These are phyloP conservation scores for Phytophthora melonis DNA, from an alignment of 352 stramenopile species.

Conservation along the genomic window DNA sequence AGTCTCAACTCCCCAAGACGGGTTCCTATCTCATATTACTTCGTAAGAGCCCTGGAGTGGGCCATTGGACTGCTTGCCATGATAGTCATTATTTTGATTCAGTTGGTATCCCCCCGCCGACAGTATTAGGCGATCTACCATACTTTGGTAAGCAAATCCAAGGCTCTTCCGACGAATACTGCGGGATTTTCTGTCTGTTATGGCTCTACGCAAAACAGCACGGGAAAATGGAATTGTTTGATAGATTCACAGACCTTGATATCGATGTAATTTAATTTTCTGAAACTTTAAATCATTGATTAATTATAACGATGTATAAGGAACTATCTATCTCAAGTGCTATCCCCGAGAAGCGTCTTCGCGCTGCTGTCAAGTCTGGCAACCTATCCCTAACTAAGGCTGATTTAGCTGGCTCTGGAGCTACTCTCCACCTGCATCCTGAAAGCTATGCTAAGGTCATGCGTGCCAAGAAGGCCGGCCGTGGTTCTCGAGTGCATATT, in stretches of 20 bases:
- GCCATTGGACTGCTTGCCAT: too few species aligned
- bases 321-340: constrained; percentile 9
- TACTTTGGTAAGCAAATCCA: constrained; percentile 14
- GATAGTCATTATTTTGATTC: too few species aligned
- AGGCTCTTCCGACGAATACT: not conserved
- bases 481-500: not conserved
- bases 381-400: constrained; percentile 4
- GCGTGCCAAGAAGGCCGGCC: not conserved
- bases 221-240: too few species aligned
- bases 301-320: constrained; percentile 20
- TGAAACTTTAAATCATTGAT: not conserved
- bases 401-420: constrained; percentile 7
- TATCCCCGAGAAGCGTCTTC: constrained; percentile 1
- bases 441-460: constrained; percentile 13
- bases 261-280: constrained; percentile 1
- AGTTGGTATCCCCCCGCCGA: not conserved
- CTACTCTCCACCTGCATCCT: constrained; percentile 14
- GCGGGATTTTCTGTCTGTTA: too few species aligned
- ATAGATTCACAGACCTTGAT: too few species aligned
- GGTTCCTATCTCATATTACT: too few species aligned
- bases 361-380: not conserved
- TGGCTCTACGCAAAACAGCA: constrained; percentile 23
- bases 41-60: too few species aligned
- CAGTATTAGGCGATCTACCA: constrained; percentile 11
- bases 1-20: too few species aligned